These are phyloP conservation scores for Narthecium ossifragum DNA, from an alignment of 106 monocot genomes.

Conservation along the genomic window DNA sequence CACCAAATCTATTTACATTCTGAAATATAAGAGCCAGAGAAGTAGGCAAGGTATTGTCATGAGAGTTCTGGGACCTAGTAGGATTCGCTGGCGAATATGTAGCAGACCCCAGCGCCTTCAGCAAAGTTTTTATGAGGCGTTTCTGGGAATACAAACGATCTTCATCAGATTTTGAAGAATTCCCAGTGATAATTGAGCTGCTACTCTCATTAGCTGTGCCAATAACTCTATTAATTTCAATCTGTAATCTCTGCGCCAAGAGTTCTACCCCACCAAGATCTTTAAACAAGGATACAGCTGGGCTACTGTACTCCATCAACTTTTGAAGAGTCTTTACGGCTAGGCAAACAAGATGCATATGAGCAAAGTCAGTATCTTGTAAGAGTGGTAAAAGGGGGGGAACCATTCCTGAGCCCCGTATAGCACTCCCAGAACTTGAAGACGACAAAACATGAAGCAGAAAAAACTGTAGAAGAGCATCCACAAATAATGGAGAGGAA, in stretches of 20 bases:
- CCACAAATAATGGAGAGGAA: conserved; percentile 82
- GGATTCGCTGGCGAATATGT: conserved; percentile 92
- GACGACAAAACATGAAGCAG: conserved; percentile 90
- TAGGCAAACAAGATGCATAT: conserved; percentile 79
- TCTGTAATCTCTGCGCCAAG: conserved; percentile 70
- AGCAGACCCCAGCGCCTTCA: conserved; percentile 90
- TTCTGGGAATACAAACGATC: conserved; percentile 75
- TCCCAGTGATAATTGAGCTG: conserved; percentile 43
- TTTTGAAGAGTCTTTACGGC: conserved; percentile 95
- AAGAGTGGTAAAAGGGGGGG: conserved; percentile 79
- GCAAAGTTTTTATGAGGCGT: conserved; percentile 77
- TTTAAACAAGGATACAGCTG: conserved; percentile 88
- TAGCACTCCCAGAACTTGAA: conserved; percentile 85
- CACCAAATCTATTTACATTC: conserved; percentile 75
- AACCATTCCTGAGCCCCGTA: conserved; percentile 86
- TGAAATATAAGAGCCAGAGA: conserved; percentile 80
- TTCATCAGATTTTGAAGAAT: conserved; percentile 53
- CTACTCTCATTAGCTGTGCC: conserved; percentile 30
- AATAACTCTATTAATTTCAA: conserved; percentile 77
- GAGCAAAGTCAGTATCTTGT: conserved; percentile 59
- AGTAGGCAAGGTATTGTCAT: conserved; percentile 50
- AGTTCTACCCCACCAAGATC: conserved; percentile 91
- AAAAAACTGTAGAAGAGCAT: conserved; percentile 92
- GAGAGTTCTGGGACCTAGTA: conserved; percentile 58
- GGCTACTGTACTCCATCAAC: conserved; percentile 89